Percentiles rank a stretch among this genome's conserved stretches.
phyloP scores from a whole-genome alignment of 495 filamentous ascomycete species.

The Oidiodendron maius region DNA sequence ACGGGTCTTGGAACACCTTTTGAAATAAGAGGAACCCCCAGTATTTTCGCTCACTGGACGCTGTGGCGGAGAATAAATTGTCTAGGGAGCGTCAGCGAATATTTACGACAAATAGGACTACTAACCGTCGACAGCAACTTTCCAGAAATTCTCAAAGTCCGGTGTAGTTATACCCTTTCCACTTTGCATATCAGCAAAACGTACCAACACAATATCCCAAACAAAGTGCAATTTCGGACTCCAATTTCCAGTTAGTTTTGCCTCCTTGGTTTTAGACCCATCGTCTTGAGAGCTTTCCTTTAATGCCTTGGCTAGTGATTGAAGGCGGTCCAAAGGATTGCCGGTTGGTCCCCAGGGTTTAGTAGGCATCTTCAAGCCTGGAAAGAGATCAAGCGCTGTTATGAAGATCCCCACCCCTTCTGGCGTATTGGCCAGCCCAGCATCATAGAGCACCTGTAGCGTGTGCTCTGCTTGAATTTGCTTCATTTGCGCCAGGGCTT shows the following conservation, averaged over 20 bases:
- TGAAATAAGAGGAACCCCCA: slow-evolving; percentile 84
- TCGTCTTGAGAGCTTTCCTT: slow-evolving; percentile 64
- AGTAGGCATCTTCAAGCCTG: slow-evolving; percentile 54
- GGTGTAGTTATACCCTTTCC: slow-evolving; percentile 29
- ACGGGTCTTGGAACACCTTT: slow-evolving; percentile 53
- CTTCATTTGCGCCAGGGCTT: slow-evolving; percentile 43
- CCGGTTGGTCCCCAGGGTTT: slow-evolving; percentile 65
- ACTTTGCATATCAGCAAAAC: slow-evolving; percentile 35
- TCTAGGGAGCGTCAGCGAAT: slow-evolving; percentile 25
- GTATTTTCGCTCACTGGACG: slow-evolving; percentile 83
- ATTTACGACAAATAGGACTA: not conserved
- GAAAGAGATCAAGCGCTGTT: slow-evolving; percentile 54
- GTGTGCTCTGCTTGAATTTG: slow-evolving; percentile 51
- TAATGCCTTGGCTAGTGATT: slow-evolving; percentile 63
- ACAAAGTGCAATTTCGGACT: slow-evolving; percentile 79
- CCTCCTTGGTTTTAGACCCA: slow-evolving; percentile 29
- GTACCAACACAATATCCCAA: slow-evolving; percentile 69
- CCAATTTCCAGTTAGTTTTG: slow-evolving; percentile 57
- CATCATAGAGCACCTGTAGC: slow-evolving; percentile 53
- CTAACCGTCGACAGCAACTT: slow-evolving; percentile 66
- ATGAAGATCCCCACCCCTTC: slow-evolving; percentile 92
- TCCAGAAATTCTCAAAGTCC: slow-evolving; percentile 78
- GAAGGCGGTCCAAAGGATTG: slow-evolving; percentile 66
- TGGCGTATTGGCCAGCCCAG: slow-evolving; percentile 64
- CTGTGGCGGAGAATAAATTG: slow-evolving; percentile 69